Percentiles rank a stretch among this genome's conserved stretches.
These are phyloP conservation scores for Croton laevigatus DNA, from an alignment of 441 rosid species.

Conservation along the genomic window DNA sequence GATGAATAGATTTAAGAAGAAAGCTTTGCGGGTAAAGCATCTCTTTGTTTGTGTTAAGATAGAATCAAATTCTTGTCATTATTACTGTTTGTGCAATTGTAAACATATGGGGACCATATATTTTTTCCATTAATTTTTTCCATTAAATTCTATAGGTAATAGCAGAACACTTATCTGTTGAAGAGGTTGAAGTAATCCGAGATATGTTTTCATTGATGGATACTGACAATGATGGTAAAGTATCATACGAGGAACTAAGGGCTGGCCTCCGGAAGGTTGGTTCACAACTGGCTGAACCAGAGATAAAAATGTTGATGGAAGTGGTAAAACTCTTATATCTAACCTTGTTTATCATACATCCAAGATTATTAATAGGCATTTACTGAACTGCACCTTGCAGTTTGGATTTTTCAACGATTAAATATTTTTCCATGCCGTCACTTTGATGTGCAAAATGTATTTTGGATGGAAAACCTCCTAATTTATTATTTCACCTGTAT, in stretches of 20 bases:
- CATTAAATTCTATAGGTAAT: slow-evolving; percentile 60
- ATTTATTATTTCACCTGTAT: background rate
- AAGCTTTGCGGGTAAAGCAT: slow-evolving; percentile 66
- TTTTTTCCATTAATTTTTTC: slow-evolving; percentile 17
- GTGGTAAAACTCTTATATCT: slow-evolving; percentile 49
- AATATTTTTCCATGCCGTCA: background rate
- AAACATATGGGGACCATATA: background rate
- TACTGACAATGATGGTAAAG: slow-evolving; percentile 71
- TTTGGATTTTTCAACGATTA: background rate
- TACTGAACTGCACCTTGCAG: background rate
- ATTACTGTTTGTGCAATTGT: background rate
- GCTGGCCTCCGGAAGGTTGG: slow-evolving; percentile 93
- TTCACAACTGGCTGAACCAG: slow-evolving; percentile 89
- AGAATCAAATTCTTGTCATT: slow-evolving; percentile 4
- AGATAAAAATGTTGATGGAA: slow-evolving; percentile 98
- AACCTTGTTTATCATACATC: background rate
- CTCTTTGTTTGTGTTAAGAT: slow-evolving; percentile 6
- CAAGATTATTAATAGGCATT: background rate
- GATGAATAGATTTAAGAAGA: slow-evolving; percentile 96
- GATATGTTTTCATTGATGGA: slow-evolving; percentile 54
- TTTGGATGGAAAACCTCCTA: background rate
- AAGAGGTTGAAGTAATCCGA: slow-evolving; percentile 90
- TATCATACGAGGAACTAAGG: slow-evolving; percentile 69
- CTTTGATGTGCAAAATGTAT: background rate
- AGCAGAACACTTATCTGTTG: slow-evolving; percentile 79